Conservation (phyloP, 2,329 filamentous ascomycete genomes). For the Fusarium sp. region DNA sequence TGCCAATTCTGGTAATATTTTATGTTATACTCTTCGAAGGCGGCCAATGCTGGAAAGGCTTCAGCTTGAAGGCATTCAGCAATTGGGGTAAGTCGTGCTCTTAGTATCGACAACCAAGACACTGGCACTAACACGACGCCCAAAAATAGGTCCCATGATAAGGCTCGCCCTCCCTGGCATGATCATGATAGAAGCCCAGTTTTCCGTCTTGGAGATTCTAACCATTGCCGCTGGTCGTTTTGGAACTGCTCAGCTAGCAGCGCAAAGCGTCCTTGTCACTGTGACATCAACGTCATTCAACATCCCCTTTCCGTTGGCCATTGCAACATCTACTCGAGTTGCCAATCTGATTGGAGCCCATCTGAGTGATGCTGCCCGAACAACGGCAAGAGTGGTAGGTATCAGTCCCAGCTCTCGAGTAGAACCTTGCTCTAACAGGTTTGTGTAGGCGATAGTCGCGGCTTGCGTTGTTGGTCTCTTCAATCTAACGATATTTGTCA, state of each 20-base stretch:
- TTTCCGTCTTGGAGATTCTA: constrained; percentile 88
- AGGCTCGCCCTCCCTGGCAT: constrained; percentile 86
- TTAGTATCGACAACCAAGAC: neutral
- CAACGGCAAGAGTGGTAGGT: constrained; percentile 76
- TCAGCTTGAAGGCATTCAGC: constrained; percentile 72
- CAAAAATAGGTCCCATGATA: constrained; percentile 72
- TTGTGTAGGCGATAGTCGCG: constrained; percentile 63
- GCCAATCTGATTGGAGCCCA: constrained; percentile 90
- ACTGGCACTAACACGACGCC: neutral
- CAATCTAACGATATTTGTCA: constrained; percentile 77
- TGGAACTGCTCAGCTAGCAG: constrained; percentile 80
- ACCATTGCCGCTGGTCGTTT: constrained; percentile 83
- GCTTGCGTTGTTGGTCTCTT: constrained; percentile 77
- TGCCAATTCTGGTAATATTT: constrained; percentile 77
- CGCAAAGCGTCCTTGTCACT: constrained; percentile 84
- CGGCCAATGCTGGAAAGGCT: constrained; percentile 82
- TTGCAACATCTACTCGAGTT: constrained; percentile 86
- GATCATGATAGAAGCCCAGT: constrained; percentile 92
- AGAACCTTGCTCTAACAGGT: too few species aligned
- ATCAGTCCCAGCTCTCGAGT: too few species aligned
- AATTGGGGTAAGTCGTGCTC: constrained; percentile 68
- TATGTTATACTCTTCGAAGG: constrained; percentile 80
- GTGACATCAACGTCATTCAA: constrained; percentile 85
- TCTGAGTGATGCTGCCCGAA: constrained; percentile 80
- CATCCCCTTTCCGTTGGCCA: constrained; percentile 89